Evolutionary conservation across 139 green algal genomes (phyloP), one percentile per base, ranked within the genome.

Genomic region (Ostreobium quekettii): DNA sequence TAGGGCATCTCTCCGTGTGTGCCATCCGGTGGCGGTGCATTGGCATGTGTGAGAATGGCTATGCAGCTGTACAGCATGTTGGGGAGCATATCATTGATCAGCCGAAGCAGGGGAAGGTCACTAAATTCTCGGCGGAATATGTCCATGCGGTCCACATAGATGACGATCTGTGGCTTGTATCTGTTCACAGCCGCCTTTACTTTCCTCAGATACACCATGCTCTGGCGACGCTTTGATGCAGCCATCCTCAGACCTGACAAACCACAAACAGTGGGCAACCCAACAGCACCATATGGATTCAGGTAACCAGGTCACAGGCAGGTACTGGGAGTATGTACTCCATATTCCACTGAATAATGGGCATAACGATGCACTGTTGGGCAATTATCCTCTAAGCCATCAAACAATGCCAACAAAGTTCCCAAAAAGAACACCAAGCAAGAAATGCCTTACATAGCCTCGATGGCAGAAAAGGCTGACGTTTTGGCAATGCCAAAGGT

Each of bases 71-170:
- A 66, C 7, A 66, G 59, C 26, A 42, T 47, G 29, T 42, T 35
- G 5, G 59, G 59, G 5, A 66, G 32, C 59, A 66, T 66, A n/a
- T 66, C 59, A 66, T 66, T 66, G 24, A 66, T 31, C 28, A 66
- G 32, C 15, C 59, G 59, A 15, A 66, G 19, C 7, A 66, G 22
- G 19, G 59, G 59, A 33, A 46, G 11, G 30, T 66, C 59, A 47
- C 28, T 66, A 11, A 66, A 47, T 31, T 66, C 59, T 19, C 30
- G 46, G 11, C 59, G 29, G 59, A 66, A 66, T 8, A 66, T 11
- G 47, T 66, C 59, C 59, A 66, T 47, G 19, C 59, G 19, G 47
- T 66, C 59, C 4, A 38, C 26, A 19, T 66, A 66, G 30, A 66
- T 66, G 24, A 66, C 59, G 7, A 30, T 42, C 7, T 66, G 15